These are phyloP conservation scores for Trichoderma breve DNA, from an alignment of 2,329 filamentous ascomycete species.

Conservation along the genomic window DNA sequence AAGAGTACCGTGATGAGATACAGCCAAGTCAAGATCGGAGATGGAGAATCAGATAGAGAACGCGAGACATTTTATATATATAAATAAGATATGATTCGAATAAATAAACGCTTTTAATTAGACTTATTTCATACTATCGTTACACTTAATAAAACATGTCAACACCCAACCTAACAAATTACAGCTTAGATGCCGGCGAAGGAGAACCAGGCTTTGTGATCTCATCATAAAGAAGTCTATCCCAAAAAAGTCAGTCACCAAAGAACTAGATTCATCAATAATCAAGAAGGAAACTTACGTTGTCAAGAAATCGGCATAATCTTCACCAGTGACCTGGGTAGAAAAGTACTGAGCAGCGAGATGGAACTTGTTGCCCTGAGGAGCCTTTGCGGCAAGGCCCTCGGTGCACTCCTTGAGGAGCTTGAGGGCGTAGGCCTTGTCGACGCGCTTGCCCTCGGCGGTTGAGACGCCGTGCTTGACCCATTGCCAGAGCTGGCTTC, in stretches of 20 bases:
- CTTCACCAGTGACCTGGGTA: slow-evolving; percentile 90
- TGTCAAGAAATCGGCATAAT: slow-evolving; percentile 95
- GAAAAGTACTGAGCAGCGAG: slow-evolving; percentile 92
- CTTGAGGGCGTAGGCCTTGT: slow-evolving; percentile 86
- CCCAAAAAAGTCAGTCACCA: background rate
- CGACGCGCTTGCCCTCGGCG: slow-evolving; percentile 84
- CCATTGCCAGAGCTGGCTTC: slow-evolving; percentile 97
- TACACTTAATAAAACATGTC: background rate
- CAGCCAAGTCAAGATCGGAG: too few species aligned
- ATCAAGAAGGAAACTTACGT: slow-evolving; percentile 51
- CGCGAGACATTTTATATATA: background rate
- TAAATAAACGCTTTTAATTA: background rate
- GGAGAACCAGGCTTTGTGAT: slow-evolving; percentile 71
- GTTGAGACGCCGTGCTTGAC: slow-evolving; percentile 70
- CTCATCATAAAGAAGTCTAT: slow-evolving; percentile 79
- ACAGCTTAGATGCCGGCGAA: slow-evolving; percentile 62
- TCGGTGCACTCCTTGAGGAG: slow-evolving; percentile 84
- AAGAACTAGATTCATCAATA: background rate
- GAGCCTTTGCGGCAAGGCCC: slow-evolving; percentile 68
- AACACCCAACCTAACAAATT: slow-evolving; percentile 17
- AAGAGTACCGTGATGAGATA: too few species aligned
- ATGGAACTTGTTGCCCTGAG: slow-evolving; percentile 87
- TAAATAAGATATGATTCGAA: background rate
- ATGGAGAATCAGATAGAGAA: background rate
- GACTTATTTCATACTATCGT: background rate